Base-by-base conservation (phyloP, 2,329 filamentous ascomycete species). In the Colletotrichum godetiae region DNA sequence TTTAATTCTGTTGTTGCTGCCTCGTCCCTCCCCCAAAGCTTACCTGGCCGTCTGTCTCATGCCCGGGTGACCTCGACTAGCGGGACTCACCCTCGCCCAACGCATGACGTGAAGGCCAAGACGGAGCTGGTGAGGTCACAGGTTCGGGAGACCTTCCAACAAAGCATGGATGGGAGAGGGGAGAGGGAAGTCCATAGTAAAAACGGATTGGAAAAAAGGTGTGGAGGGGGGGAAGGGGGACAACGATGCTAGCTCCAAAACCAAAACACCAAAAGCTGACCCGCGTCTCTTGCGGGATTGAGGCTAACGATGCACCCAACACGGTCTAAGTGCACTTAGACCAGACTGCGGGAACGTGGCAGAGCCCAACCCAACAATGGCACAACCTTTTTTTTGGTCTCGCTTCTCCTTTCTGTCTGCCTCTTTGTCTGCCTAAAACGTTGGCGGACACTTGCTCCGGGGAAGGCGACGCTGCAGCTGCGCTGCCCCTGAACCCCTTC, bases 111-210 rank as follows among this genome's bases (percentile, higher is more conserved):
- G 37, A 35, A 46, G 35, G 35, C 52, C 12, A 57, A 46, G 62
- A 22, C 37, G 33, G 19, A 19, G 24, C 33, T 65, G 53, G 42
- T 57, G 62, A 65, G 62, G 62, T 65, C 62, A 65, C 62, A 65
- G 13, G 33, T 46, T 46, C 10, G 52, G 19, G 53, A 24, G 27
- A 29, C 27, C 29, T 7, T 24, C 5, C 11, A 3, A 35, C 33
- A 12, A 35, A 35, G 27, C 33, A 35, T 35, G 33, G 33, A 35
- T 35, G 33, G 33, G 33, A 8, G 33, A 4, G 5, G 27, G 27
- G 5, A 29, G 27, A 29, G 2, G 27, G 19, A 7, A 49, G 19
- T 22, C n/a, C n/a, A n/a, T n/a, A n/a, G n/a, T n/a, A n/a, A 1
- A 49, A 49, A n/a, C 2, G 37, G 37, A 49, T 49, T 22, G 8